phyloP scores from a whole-genome alignment of 208 protist genomes.

The Phytomonas sp. region DNA sequence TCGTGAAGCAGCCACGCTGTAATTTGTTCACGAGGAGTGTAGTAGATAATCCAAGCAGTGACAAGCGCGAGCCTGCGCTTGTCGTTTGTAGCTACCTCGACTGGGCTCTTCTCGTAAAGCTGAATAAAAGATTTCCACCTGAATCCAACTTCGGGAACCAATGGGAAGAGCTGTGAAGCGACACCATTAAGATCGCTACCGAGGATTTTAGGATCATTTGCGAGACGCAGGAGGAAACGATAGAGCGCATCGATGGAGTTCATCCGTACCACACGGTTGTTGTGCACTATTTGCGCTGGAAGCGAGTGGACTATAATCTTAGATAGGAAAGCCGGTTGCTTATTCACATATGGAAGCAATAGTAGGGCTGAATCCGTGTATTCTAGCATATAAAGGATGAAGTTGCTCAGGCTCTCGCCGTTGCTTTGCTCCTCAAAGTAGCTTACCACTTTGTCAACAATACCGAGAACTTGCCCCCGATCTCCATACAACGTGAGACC shows the following conservation, averaged over 20 bases:
- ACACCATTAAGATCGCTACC: conserved; percentile 42
- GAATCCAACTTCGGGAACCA: conserved; percentile 38
- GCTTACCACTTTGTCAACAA: conserved; percentile 38
- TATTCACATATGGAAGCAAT: conserved; percentile 43
- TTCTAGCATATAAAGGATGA: conserved; percentile 65
- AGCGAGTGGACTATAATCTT: conserved; percentile 52
- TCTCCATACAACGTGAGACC: conserved; percentile 65
- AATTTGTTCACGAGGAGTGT: conserved; percentile 38
- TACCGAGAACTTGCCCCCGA: conserved; percentile 51
- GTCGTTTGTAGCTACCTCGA: conserved; percentile 23
- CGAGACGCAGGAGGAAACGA: conserved; percentile 48
- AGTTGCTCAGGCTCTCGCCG: conserved; percentile 45
- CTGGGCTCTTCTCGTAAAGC: conserved; percentile 35
- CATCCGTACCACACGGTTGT: conserved; percentile 32
- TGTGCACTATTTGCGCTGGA: conserved; percentile 40
- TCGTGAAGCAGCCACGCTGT: conserved; percentile 42
- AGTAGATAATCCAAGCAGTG: conserved; percentile 78
- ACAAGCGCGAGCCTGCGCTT: conserved; percentile 53
- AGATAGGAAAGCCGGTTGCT: conserved; percentile 59
- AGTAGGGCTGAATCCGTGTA: conserved; percentile 33
- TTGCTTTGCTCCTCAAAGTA: conserved; percentile 59
- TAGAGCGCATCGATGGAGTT: conserved; percentile 49
- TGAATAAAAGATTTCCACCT: conserved; percentile 58
- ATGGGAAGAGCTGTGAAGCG: conserved; percentile 64
- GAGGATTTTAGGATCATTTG: conserved; percentile 51